Conservation (phyloP, 2,329 filamentous ascomycete species). For the Verticillium nubilum region DNA sequence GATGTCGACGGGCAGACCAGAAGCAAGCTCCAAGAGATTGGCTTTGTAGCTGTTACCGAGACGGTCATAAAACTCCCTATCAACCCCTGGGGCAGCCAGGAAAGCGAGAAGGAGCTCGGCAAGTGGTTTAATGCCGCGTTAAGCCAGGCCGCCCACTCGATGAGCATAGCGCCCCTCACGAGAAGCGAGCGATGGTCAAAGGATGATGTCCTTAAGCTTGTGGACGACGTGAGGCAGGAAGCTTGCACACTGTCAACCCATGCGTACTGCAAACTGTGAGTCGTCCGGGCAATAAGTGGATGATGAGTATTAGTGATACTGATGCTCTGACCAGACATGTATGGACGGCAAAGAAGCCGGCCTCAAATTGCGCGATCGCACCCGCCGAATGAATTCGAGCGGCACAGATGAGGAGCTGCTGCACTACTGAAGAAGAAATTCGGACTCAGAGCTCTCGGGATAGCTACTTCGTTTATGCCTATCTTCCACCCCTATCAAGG, state of each 20-base stretch:
- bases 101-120: too few relatives aligned
- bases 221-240: conserved; percentile 59
- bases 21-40: too few relatives aligned
- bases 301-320: not conserved
- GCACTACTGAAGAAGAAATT: not conserved
- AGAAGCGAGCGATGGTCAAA: conserved; percentile 53
- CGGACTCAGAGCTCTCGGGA: not conserved
- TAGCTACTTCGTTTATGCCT: too few relatives aligned
- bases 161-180: conserved; percentile 68
- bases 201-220: conserved; percentile 58
- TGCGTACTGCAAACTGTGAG: conserved; percentile 55
- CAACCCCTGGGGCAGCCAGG: conserved; percentile 75
- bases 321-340: not conserved
- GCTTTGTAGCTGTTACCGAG: conserved; percentile 76
- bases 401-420: not conserved
- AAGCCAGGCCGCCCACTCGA: too few relatives aligned
- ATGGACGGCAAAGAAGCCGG: not conserved
- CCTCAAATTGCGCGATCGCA: not conserved
- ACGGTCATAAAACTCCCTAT: conserved; percentile 63
- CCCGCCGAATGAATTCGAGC: not conserved
- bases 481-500: too few relatives aligned
- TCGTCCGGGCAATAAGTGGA: conserved; percentile 18
- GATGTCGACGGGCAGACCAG: conserved; percentile 51
- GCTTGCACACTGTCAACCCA: conserved; percentile 64
- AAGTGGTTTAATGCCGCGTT: too few relatives aligned